Base-by-base conservation (phyloP, 1,284 basidiomycete genomes). In the Veloboletus limbatus region DNA sequence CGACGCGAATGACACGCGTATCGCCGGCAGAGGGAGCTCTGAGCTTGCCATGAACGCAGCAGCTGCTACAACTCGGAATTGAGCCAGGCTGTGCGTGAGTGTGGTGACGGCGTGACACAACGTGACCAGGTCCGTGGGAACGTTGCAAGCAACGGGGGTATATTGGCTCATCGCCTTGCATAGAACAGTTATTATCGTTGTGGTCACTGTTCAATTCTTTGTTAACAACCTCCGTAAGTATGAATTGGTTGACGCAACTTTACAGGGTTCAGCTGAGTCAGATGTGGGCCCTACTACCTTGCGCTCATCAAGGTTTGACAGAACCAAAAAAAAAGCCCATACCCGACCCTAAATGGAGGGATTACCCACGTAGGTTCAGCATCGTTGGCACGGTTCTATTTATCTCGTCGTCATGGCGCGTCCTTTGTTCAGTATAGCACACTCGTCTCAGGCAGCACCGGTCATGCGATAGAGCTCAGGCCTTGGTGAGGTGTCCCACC, bases 1-100 rank as follows among this genome's bases (percentile, higher is more conserved):
- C 43, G 82, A 79, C 42, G 85, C 76, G 66, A 88, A 88, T 18
- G 85, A 79, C 45, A 86, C 69, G 55, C 82, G 79, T 51, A 70
- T 60, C 45, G 52, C n/a, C n/a, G n/a, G n/a, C n/a, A n/a, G n/a
- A n/a, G 21, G 21, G 65, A 47, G 32, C n/a, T 52, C 49, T 45
- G 60, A 49, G 49, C 39, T 57, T 22, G 57, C 43, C 61, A 63
- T 63, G 16, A 43, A 27, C 43, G 40, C 25, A 28, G n/a, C n/a
- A n/a, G n/a, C n/a, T n/a, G n/a, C n/a, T n/a, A n/a, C n/a, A n/a
- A n/a, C n/a, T n/a, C n/a, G n/a, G n/a, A n/a, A n/a, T n/a, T n/a
- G 40, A 27, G 21, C 38, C 3, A 17, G 55, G 60, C 51, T 53
- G 51, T 59, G 51, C 25, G 37, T 40, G 39, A 41, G 34, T n/a